Percentiles rank a stretch among this genome's conserved stretches.
These are phyloP conservation scores for Emergomyces orientalis DNA, from an alignment of 2,329 filamentous ascomycete genomes.

Conservation along the genomic window DNA sequence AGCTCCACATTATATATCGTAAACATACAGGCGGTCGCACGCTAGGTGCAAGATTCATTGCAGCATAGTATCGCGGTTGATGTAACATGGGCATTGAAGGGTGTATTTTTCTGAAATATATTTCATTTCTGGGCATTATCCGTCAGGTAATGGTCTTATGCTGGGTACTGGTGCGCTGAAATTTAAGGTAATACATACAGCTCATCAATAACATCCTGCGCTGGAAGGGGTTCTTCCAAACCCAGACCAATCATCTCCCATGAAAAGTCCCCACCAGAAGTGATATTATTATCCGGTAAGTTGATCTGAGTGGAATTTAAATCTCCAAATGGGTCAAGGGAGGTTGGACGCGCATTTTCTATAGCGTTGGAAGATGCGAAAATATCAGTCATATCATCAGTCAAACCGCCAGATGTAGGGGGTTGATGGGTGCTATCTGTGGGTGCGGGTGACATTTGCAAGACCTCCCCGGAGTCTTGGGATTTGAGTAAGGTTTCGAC, in stretches of 20 bases:
- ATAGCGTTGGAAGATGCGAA: neutral
- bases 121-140: slow-evolving; percentile 52
- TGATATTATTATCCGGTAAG: slow-evolving; percentile 18
- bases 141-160: slow-evolving; percentile 15
- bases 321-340: neutral
- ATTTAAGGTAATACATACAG: slow-evolving; percentile 45
- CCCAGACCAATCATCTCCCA: slow-evolving; percentile 84
- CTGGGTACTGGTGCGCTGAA: neutral
- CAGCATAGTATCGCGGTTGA: slow-evolving; percentile 73
- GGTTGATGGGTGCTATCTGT: slow-evolving; percentile 23
- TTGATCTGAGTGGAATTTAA: slow-evolving; percentile 15
- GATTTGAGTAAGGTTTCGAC: slow-evolving; percentile 84
- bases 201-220: slow-evolving; percentile 73
- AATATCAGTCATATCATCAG: neutral
- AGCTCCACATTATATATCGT: slow-evolving; percentile 92
- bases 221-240: slow-evolving; percentile 70
- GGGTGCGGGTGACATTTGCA: slow-evolving; percentile 1
- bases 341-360: neutral
- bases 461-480: slow-evolving; percentile 47
- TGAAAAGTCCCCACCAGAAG: slow-evolving; percentile 44
- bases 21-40: slow-evolving; percentile 79
- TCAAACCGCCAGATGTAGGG: neutral
- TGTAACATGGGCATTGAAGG: slow-evolving; percentile 82
- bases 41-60: slow-evolving; percentile 79
- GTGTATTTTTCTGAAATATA: slow-evolving; percentile 88